Conservation (phyloP, 306 rosid species). For the Cicer pinnatifidum region DNA sequence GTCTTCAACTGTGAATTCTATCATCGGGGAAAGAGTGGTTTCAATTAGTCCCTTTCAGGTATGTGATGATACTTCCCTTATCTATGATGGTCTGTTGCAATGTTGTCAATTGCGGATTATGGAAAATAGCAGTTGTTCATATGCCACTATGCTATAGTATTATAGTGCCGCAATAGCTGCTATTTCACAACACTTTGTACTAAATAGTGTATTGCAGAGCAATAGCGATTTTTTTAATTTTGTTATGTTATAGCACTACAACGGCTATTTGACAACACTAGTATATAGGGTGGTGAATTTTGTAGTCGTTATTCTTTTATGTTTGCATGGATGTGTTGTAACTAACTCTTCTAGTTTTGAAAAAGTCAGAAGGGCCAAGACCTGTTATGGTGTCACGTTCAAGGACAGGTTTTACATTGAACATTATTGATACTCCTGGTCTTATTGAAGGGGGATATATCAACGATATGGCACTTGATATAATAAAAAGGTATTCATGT, state of each 20-base stretch:
- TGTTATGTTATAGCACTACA: no score
- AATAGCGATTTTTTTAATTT: no score
- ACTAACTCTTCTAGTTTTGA: conserved; percentile 27
- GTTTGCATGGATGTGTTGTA: conserved; percentile 12
- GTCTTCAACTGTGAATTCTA: conserved; percentile 91
- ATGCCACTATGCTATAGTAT: no score
- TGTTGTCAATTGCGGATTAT: no score
- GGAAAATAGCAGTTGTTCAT: no score
- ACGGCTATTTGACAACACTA: no score
- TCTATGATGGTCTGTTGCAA: neutral
- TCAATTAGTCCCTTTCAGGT: conserved; percentile 95
- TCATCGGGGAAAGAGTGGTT: conserved; percentile 87
- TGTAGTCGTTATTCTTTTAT: conserved; percentile 3
- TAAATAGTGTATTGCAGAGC: no score
- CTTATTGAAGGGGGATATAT: conserved; percentile 96
- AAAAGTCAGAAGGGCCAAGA: conserved; percentile 82
- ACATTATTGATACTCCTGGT: conserved; percentile 96
- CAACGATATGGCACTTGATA: conserved; percentile 75
- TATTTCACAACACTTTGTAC: no score
- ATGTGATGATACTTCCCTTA: conserved; percentile 1
- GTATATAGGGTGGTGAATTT: neutral
- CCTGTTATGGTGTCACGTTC: conserved; percentile 87
- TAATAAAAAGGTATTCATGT: conserved; percentile 67
- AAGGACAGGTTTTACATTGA: conserved; percentile 85
- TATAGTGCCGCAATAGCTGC: no score